Evolutionary conservation across 2,329 filamentous ascomycete species (phyloP).

Genomic region (Aspergillus melleus): DNA sequence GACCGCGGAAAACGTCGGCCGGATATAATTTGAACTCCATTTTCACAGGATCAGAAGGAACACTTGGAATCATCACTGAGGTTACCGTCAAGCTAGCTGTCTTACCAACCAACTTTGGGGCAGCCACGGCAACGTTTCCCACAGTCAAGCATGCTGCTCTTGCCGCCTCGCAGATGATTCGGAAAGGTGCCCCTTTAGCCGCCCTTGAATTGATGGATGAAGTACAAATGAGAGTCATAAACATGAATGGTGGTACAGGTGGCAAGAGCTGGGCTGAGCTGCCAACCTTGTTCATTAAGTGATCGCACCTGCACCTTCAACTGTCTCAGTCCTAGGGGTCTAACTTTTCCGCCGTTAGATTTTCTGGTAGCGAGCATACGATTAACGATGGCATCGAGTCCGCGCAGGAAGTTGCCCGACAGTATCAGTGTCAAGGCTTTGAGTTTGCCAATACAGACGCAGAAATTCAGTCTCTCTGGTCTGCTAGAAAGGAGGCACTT

Average conservation of each 20-base stretch:
- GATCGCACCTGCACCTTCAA: not conserved
- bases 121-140: slow-evolving; percentile 61
- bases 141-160: slow-evolving; percentile 59
- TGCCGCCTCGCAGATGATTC: slow-evolving; percentile 64
- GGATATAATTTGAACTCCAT: slow-evolving; percentile 68
- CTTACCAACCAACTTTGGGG: slow-evolving; percentile 60
- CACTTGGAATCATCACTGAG: slow-evolving; percentile 67
- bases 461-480: slow-evolving; percentile 56
- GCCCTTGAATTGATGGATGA: slow-evolving; percentile 62
- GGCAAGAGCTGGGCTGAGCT: slow-evolving; percentile 37
- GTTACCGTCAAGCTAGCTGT: slow-evolving; percentile 66
- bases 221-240: slow-evolving; percentile 64
- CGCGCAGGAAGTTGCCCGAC: slow-evolving; percentile 51
- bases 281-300: slow-evolving; percentile 44
- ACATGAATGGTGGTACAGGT: slow-evolving; percentile 59
- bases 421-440: slow-evolving; percentile 40
- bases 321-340: not conserved
- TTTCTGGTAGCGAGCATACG: slow-evolving; percentile 70
- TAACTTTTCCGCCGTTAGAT: not conserved
- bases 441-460: slow-evolving; percentile 52
- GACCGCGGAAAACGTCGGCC: slow-evolving; percentile 59
- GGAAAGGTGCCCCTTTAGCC: slow-evolving; percentile 59
- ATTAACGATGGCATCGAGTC: slow-evolving; percentile 73
- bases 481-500: slow-evolving; percentile 56
- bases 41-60: slow-evolving; percentile 68